Base-by-base conservation (phyloP, 2,329 filamentous ascomycete genomes). In the Aspergillus ibericus region DNA sequence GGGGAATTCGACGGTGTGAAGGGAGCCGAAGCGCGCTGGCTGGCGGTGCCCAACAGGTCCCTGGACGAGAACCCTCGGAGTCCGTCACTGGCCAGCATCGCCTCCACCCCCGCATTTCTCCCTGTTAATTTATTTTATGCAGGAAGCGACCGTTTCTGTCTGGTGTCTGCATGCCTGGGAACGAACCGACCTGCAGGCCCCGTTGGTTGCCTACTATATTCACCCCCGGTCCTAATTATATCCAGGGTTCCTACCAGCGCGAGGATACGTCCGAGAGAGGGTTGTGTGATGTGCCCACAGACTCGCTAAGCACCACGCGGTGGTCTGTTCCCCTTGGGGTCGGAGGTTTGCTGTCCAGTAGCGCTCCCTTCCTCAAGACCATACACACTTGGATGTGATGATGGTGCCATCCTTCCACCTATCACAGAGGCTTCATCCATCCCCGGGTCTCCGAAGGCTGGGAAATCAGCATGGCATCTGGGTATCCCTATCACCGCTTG, bases 91-190 rank as follows among this genome's bases (percentile, higher is more conserved):
- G 51, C 27, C 36, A 42, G 27, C 22, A 10, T 34, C 27, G 36
- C n/a, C 36, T 16, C 16, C 51, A 42, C 51, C 51, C 51, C 51
- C 51, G 51, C 51, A 53, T 32, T 53, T 53, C 40, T 18, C 35
- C 51, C 27, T 32, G 44, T 53, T 53, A 42, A 53, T 53, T 53
- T 42, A 53, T 42, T 53, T 53, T 42, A 53, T 53, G 51, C 36
- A 44, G 51, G 36, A 32, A 20, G 51, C 40, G 36, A 44, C 51
- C 51, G 36, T 53, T 53, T 53, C 51, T 53, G 51, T 44, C 38
- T 29, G 51, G 51, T 42, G 32, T 53, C 51, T 53, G 51, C 51
- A 53, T 53, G 22, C 40, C 38, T 42, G 38, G 12, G 22, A 18
- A 53, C 38, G 51, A 53, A 53, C 40, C 51, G 51, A 32, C 51